Evolutionary conservation across 129 eudicot species (phyloP), one percentile per base, ranked within the genome.

Genomic region (Ambrosia artemisiifolia): DNA sequence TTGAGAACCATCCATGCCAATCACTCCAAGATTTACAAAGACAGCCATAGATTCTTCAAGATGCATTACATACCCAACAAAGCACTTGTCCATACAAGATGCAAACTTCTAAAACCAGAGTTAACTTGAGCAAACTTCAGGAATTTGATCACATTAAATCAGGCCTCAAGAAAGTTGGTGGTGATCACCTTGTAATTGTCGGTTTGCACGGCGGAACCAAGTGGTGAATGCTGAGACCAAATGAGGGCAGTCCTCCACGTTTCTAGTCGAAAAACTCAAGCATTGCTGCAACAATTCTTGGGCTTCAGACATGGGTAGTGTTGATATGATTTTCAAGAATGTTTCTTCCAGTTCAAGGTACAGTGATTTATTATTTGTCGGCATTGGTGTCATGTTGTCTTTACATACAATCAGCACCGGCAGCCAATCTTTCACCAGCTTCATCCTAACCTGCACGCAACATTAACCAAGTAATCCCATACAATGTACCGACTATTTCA

Each of bases 231-330:
- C 96, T 28, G 81, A 72, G 34, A 93, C 88, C 83, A 93, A 75
- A 78, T 93, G 98, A 24, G 92, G 92, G 79, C 96, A 93, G 74
- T 89, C 98, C 18, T 93, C 98, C n/a, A 84, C 81, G 38, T 87
- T 88, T 72, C 95, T 81, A 40, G 98, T 87, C n/a, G 98, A 93
- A 63, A 93, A 87, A 80, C 96, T 89, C 32, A 93, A 90, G 60
- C 98, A 93, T 80, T 87, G 90, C 81, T 87, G 95, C 80, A 93
- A 57, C 74, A 93, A 65, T 47, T 84, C 88, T 72, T 93, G 95
- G 11, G 98, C 86, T 51, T 89, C 98, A 4, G 91, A 75, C 88
- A 92, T 74, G 3, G 98, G 95, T 46, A 92, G 75, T 2, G 98
- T 92, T 33, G 96, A 89, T 49, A 87, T 92, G 14, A 92, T 89